Evolutionary conservation across 441 rosid genomes (phyloP).

Genomic region (Erodium texanum): DNA sequence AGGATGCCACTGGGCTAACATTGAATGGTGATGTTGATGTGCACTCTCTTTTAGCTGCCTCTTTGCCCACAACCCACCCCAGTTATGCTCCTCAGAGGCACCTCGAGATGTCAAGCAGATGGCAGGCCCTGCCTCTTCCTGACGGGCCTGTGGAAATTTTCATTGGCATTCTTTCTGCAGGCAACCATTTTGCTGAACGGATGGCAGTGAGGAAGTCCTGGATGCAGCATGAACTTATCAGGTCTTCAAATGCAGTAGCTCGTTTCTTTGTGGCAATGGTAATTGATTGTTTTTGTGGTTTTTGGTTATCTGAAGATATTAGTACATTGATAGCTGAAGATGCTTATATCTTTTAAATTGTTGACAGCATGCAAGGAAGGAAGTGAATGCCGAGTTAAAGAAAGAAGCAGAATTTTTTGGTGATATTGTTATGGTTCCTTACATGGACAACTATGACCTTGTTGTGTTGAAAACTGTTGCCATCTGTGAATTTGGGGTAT

Average conservation of each 20-base stretch:
- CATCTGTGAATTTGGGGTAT: constrained; percentile 82
- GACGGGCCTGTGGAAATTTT: constrained; percentile 58
- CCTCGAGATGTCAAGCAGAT: constrained; percentile 59
- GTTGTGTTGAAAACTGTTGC: constrained; percentile 87
- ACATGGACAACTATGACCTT: constrained; percentile 84
- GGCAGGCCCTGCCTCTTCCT: constrained; percentile 75
- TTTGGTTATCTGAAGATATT: not conserved
- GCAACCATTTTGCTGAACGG: constrained; percentile 89
- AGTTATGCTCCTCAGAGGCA: constrained; percentile 66
- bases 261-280: constrained; percentile 89
- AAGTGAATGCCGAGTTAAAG: constrained; percentile 72
- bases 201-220: constrained; percentile 97
- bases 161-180: constrained; percentile 87
- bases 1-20: constrained; percentile 89
- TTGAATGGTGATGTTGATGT: constrained; percentile 71
- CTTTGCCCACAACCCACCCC: constrained; percentile 71
- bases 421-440: constrained; percentile 79
- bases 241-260: constrained; percentile 74
- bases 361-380: constrained; percentile 62
- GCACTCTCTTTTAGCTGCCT: constrained; percentile 66
- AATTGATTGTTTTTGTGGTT: constrained; percentile 16
- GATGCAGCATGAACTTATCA: constrained; percentile 81
- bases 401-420: constrained; percentile 87
- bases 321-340: not conserved
- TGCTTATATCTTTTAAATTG: not conserved